These are phyloP conservation scores for Penicillium sp. DNA, from an alignment of 2,329 filamentous ascomycete genomes.

Conservation along the genomic window DNA sequence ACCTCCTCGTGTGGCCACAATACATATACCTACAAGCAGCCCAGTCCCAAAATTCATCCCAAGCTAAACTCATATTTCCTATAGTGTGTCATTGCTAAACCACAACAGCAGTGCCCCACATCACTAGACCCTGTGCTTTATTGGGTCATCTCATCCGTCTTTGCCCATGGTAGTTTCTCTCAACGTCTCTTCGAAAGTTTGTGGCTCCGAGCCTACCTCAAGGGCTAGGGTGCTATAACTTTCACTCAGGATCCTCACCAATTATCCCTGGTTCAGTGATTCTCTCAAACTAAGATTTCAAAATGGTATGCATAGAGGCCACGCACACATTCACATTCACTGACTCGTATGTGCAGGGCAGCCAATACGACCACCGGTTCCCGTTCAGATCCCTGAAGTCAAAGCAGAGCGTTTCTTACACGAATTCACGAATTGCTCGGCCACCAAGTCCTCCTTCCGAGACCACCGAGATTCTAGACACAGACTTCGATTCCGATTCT, in stretches of 20 bases:
- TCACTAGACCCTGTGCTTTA: neutral
- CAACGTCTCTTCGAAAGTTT: neutral
- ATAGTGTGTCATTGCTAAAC: neutral
- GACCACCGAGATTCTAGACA: slow-evolving; percentile 36
- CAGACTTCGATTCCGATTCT: slow-evolving; percentile 35
- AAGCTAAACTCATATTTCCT: neutral
- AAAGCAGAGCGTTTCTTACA: slow-evolving; percentile 17
- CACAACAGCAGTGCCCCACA: neutral
- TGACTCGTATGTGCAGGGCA: neutral
- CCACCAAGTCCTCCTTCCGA: slow-evolving; percentile 27
- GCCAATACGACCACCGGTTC: neutral
- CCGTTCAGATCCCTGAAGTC: slow-evolving; percentile 19
- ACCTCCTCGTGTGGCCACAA: neutral
- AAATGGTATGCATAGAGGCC: neutral
- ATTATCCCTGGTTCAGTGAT: too few species aligned
- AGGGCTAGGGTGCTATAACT: neutral
- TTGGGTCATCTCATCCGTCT: neutral
- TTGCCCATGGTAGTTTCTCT: neutral
- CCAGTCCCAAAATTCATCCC: neutral
- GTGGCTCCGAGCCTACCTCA: neutral
- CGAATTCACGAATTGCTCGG: slow-evolving; percentile 10
- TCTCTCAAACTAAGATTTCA: neutral
- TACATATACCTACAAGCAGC: too few species aligned
- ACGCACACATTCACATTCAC: neutral
- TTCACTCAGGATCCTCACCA: too few species aligned